Percentiles rank a stretch among this genome's conserved stretches.
Conservation (phyloP, 768 basidiomycete species). For the Rhodotorula babjevae region DNA sequence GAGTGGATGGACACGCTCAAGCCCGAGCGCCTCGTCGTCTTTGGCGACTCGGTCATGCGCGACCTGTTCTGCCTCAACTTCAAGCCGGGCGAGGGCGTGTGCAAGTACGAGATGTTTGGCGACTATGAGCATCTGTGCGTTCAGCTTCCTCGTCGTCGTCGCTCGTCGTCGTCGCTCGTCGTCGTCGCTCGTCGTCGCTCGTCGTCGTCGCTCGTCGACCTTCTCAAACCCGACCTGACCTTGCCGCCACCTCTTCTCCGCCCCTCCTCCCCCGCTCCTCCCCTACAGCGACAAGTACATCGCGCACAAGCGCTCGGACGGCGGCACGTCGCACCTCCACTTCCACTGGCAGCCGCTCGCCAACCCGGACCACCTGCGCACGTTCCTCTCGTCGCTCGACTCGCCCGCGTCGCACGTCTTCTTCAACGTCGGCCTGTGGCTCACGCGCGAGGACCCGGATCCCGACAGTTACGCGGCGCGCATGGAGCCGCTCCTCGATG, state of each 20-base stretch:
- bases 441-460: constrained; percentile 1
- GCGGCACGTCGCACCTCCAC: neutral
- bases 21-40: constrained; percentile 16
- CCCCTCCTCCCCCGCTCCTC: no score
- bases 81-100: neutral
- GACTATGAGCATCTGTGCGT: neutral
- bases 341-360: constrained; percentile 15
- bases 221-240: no score
- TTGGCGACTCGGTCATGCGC: constrained; percentile 20
- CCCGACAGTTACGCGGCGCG: neutral
- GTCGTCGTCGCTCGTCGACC: no score
- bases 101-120: neutral
- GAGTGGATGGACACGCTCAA: constrained; percentile 23
- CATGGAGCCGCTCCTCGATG: neutral
- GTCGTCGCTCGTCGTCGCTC: no score
- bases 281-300: constrained; percentile 8
- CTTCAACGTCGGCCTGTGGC: constrained; percentile 6
- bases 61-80: constrained; percentile 15
- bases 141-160: no score
- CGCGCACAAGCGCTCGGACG: neutral
- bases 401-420: constrained; percentile 14
- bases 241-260: no score
- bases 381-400: neutral
- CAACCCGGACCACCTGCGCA: neutral
- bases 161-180: no score